These are phyloP conservation scores for Thalassiosira allenii DNA, from an alignment of 352 stramenopile genomes.

Conservation along the genomic window DNA sequence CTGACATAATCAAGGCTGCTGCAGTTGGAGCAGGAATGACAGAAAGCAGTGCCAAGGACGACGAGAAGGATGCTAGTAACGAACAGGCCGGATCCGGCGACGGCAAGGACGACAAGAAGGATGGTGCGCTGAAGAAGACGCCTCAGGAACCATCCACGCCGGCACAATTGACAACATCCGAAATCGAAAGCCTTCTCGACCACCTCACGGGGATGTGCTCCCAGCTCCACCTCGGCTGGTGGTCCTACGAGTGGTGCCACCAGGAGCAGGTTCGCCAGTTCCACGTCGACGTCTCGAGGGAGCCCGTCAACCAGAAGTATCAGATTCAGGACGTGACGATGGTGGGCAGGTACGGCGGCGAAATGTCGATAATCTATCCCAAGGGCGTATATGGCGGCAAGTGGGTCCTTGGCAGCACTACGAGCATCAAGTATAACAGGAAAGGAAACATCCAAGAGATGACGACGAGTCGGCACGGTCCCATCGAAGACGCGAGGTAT, in stretches of 20 bases:
- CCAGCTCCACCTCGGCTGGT: conserved; percentile 80
- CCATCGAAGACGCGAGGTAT: conserved; percentile 25
- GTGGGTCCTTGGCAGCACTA: conserved; percentile 22
- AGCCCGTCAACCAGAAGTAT: conserved; percentile 20
- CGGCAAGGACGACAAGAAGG: neutral
- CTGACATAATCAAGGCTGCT: conserved; percentile 39
- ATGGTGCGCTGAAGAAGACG: neutral
- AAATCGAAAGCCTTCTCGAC: conserved; percentile 36
- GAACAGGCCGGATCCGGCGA: neutral
- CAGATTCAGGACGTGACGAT: conserved; percentile 52
- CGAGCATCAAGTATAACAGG: neutral
- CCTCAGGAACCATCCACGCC: neutral
- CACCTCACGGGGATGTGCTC: conserved; percentile 72
- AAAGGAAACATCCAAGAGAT: conserved; percentile 1
- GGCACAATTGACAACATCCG: conserved; percentile 7
- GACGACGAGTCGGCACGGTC: neutral
- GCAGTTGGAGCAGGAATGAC: conserved; percentile 35
- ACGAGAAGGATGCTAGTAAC: neutral
- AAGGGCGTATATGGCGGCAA: conserved; percentile 18
- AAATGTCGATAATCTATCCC: conserved; percentile 44
- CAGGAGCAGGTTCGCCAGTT: conserved; percentile 69
- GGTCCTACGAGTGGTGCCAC: conserved; percentile 86
- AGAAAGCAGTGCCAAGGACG: conserved; percentile 13
- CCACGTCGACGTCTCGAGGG: conserved; percentile 38
- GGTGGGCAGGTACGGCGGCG: conserved; percentile 34